Conservation (phyloP, 352 stramenopile species). For the Saprolegnia parasitica region DNA sequence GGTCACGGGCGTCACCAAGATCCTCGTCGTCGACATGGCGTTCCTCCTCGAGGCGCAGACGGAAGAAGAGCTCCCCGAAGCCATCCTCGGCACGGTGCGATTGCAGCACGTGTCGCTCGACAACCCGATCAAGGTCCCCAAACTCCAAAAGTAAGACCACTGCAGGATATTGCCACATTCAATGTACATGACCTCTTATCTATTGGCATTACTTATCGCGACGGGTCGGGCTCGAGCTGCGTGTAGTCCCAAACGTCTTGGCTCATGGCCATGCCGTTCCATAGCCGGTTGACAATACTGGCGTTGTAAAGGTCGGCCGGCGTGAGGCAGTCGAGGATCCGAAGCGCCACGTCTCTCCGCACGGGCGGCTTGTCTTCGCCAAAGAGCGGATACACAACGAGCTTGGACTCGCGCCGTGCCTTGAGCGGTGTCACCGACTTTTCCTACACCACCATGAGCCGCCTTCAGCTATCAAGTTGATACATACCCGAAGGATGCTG, state of each 20-base stretch:
- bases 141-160: constrained; percentile 16
- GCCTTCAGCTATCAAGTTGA: background rate
- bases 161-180: background rate
- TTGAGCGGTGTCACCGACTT: background rate
- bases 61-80: constrained; percentile 84
- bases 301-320: constrained; percentile 79
- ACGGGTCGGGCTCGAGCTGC: constrained; percentile 42
- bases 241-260: constrained; percentile 71
- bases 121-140: constrained; percentile 56
- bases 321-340: constrained; percentile 68
- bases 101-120: constrained; percentile 81
- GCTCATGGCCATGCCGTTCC: constrained; percentile 69
- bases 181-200: background rate
- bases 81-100: constrained; percentile 70
- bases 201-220: background rate
- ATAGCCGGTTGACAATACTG: constrained; percentile 77
- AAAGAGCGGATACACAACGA: constrained; percentile 69
- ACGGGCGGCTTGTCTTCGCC: constrained; percentile 51
- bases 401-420: background rate
- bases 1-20: constrained; percentile 86
- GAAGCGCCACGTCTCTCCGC: constrained; percentile 49
- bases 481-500: too few species aligned
- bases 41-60: constrained; percentile 82
- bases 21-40: constrained; percentile 84
- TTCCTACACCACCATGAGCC: background rate